These are phyloP conservation scores for Zygnema circumcarinatum DNA, from an alignment of 139 green algal species.

Conservation along the genomic window DNA sequence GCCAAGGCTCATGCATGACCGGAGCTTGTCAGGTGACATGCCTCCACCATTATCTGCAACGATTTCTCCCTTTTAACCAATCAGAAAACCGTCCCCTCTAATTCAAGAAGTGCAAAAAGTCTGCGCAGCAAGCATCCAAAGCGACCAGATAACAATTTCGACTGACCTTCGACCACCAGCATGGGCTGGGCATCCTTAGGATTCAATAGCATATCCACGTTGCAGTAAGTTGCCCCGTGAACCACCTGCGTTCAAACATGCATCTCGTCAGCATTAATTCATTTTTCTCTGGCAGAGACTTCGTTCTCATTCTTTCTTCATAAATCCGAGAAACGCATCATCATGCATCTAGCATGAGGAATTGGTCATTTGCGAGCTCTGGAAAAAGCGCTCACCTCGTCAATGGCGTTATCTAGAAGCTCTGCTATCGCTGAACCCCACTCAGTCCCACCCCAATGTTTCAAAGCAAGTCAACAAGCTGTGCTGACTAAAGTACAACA, in stretches of 20 bases:
- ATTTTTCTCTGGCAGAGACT: no score
- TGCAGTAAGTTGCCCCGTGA: slow-evolving; percentile 38
- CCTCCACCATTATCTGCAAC: slow-evolving; percentile 60
- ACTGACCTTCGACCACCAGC: slow-evolving; percentile 40
- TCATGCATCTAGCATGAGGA: no score
- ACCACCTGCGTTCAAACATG: slow-evolving; percentile 16
- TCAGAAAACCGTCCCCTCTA: slow-evolving; percentile 12
- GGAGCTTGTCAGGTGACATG: slow-evolving; percentile 48
- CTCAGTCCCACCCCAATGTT: no score
- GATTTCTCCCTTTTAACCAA: not conserved
- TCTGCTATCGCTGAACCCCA: slow-evolving; percentile 65
- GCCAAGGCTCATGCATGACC: slow-evolving; percentile 62
- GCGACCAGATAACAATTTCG: not conserved
- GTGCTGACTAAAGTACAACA: no score
- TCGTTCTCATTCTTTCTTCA: no score
- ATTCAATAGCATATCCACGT: slow-evolving; percentile 20
- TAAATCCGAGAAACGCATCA: no score
- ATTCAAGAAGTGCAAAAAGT: not conserved
- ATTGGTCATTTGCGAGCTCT: no score
- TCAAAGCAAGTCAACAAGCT: no score
- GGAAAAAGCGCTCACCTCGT: no score
- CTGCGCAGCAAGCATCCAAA: not conserved
- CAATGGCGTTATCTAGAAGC: slow-evolving; percentile 70
- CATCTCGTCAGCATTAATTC: no score
- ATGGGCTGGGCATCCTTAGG: slow-evolving; percentile 23